Percentiles rank a stretch among this genome's conserved stretches.
These are phyloP conservation scores for Tulasnella sp. DNA, from an alignment of 768 basidiomycete genomes.

Conservation along the genomic window DNA sequence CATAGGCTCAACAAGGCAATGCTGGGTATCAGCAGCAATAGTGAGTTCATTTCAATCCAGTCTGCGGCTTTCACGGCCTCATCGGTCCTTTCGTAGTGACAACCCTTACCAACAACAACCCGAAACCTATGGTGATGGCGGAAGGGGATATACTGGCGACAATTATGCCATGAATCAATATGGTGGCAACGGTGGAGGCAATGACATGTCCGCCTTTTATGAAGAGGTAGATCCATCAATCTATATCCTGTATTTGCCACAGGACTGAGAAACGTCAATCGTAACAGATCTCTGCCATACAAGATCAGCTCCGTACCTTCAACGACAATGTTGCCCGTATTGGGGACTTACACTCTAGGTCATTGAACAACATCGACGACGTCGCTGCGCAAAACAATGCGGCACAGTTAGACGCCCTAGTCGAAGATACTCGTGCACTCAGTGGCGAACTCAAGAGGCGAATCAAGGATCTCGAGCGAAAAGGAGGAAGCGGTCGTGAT, in stretches of 20 bases:
- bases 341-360: conserved; percentile 24
- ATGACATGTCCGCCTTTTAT: conserved; percentile 19
- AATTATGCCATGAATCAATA: conserved; percentile 9
- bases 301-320: conserved; percentile 42
- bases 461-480: conserved; percentile 46
- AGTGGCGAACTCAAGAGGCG: conserved; percentile 45
- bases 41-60: background rate
- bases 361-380: conserved; percentile 25
- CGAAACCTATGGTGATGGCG: conserved; percentile 11
- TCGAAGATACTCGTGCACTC: conserved; percentile 45
- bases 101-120: conserved; percentile 11
- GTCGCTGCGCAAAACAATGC: conserved; percentile 16
- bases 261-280: conserved; percentile 7
- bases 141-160: conserved; percentile 3
- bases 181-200: conserved; percentile 2
- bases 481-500: conserved; percentile 52
- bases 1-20: conserved; percentile 19
- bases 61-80: background rate
- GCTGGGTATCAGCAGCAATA: conserved; percentile 3
- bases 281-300: conserved; percentile 55
- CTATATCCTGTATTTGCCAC: conserved; percentile 15
- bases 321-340: conserved; percentile 39
- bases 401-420: conserved; percentile 28
- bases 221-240: conserved; percentile 14
- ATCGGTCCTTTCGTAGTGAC: conserved; percentile 9